phyloP scores from a whole-genome alignment of 225 moss, liverwort and hornwort species.

The Pseudisothecium myosuroides region DNA sequence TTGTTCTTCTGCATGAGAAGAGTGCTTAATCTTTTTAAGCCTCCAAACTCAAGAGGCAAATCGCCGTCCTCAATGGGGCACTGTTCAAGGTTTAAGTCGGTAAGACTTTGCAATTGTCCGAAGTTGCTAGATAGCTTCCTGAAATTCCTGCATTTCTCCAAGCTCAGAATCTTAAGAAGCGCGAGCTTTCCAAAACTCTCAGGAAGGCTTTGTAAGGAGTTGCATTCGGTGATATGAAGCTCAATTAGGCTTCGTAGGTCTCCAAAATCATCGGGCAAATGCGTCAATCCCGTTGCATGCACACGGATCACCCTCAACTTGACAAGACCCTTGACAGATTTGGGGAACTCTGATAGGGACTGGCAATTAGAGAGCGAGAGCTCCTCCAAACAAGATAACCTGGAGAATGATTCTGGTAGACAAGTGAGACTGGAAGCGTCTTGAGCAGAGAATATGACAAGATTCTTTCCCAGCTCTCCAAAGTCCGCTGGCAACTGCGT shows the following conservation, averaged over 20 bases:
- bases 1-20: neutral
- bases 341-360: neutral
- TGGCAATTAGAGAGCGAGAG: neutral
- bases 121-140: neutral
- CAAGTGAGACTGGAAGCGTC: neutral
- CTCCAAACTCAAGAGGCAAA: neutral
- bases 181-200: conserved; percentile 2
- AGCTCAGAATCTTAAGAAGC: neutral
- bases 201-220: neutral
- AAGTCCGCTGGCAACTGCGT: neutral
- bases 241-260: neutral
- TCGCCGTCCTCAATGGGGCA: neutral
- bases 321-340: conserved; percentile 1
- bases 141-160: neutral
- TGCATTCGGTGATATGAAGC: neutral
- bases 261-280: conserved; percentile 15
- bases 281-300: neutral
- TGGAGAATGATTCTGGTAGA: conserved; percentile 10
- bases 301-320: neutral
- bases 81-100: neutral
- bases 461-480: neutral
- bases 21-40: neutral
- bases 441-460: neutral
- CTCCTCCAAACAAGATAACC: conserved; percentile 1
- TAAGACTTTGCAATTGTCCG: neutral